Percentiles rank a stretch among this genome's conserved stretches.
Evolutionary conservation across 176 grass and related monocot genomes (phyloP).

Genomic region (Sorghum bicolor): DNA sequence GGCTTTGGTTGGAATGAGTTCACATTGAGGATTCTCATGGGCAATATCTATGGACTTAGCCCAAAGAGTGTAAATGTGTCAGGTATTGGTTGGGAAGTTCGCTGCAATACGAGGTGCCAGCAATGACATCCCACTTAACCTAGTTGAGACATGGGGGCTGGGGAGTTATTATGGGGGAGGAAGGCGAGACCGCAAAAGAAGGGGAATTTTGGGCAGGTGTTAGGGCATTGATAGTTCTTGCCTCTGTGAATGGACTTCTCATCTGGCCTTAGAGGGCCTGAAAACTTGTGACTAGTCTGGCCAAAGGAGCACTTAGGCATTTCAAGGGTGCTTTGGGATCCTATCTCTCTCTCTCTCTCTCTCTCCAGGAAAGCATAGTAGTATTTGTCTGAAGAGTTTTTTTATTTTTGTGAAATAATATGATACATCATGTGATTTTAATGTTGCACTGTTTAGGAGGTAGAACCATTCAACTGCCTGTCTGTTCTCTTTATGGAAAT

Average conservation of each 20-base stretch:
- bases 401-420: not conserved
- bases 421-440: not conserved
- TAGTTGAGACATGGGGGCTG: not conserved
- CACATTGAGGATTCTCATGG: not conserved
- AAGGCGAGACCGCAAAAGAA: not conserved
- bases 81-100: not conserved
- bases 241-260: not conserved
- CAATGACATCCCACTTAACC: not conserved
- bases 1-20: not conserved
- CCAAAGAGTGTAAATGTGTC: not conserved
- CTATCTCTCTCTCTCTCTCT: not conserved
- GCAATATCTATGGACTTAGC: not conserved
- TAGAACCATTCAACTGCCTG: not conserved
- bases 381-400: not conserved
- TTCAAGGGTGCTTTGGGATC: not conserved
- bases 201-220: not conserved
- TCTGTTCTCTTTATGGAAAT: slow-evolving; percentile 1
- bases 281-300: not conserved
- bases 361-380: not conserved
- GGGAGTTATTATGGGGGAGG: not conserved
- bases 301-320: not conserved
- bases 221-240: not conserved
- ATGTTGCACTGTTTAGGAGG: slow-evolving; percentile 10
- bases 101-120: not conserved
- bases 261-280: not conserved